phyloP scores from a whole-genome alignment of 1,284 basidiomycete genomes.

The Ustilago tritici region DNA sequence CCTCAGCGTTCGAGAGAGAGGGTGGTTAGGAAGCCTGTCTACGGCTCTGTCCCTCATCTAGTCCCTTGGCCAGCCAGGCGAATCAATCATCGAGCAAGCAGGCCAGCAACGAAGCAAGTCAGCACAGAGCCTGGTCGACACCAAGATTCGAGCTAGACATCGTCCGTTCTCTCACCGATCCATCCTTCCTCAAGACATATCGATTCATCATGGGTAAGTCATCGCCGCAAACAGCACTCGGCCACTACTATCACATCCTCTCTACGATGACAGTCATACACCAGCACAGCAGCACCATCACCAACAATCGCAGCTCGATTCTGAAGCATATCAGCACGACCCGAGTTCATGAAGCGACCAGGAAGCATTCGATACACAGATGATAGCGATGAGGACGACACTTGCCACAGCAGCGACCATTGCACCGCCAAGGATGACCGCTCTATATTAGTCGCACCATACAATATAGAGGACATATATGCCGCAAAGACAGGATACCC shows the following conservation, averaged over 20 bases:
- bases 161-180: constrained; percentile 49
- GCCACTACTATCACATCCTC: constrained; percentile 29
- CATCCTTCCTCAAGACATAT: constrained; percentile 60
- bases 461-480: neutral
- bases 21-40: no score
- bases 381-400: neutral
- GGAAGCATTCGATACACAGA: neutral
- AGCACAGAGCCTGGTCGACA: constrained; percentile 15
- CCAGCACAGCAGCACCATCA: constrained; percentile 16
- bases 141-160: constrained; percentile 45
- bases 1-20: no score
- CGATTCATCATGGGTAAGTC: constrained; percentile 58
- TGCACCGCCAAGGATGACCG: neutral
- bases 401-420: constrained; percentile 1
- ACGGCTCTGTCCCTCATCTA: neutral
- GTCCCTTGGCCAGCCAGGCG: neutral
- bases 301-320: constrained; percentile 3
- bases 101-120: constrained; percentile 5
- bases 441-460: neutral
- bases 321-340: neutral
- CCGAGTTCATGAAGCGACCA: neutral
- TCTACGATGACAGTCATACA: constrained; percentile 9
- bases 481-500: neutral
- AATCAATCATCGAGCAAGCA: neutral
- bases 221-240: constrained; percentile 32